Evolutionary conservation across 2,329 filamentous ascomycete species (phyloP), one percentile per base, ranked within the genome.

Genomic region (Colletotrichum musae): DNA sequence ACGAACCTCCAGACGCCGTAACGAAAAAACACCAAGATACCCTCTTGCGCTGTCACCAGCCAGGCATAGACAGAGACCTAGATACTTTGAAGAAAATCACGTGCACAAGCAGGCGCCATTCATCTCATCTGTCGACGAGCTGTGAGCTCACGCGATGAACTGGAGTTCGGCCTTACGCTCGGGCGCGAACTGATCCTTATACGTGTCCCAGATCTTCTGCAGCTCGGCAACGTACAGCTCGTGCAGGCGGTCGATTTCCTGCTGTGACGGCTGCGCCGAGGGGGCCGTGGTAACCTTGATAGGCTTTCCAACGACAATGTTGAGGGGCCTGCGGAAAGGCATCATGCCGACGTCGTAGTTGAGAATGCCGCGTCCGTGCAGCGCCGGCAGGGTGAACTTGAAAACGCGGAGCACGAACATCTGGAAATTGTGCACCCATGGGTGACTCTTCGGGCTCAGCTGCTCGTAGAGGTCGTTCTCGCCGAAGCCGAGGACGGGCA

Each of bases 381-480:
- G 92, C 32, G 97, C 87, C 1, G 96, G 95, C 12, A 98, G 87
- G 0, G 96, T 98, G 76, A 98, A 99, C 59, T 97, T 97, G 85
- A 97, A 90, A 6, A 92, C 84, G 74, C 92, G 93, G 81, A 98
- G 95, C 65, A 97, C 84, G 32, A 94, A 82, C 83, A 97, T 90
- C 81, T 99, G 96, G 45, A 93, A 81, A 76, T 89, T 91, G 83
- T 95, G 93, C 63, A 98, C 89, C 69, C 89, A 84, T 1, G 95
- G 94, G 76, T 97, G 94, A 39, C 89, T 87, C 71, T 91, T 88
- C 1, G 93, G 90, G 72, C 92, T 89, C 59, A 98, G 85, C 80
- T 98, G 95, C 73, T 98, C 94, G 83, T 98, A 99, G 3, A 98
- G 84, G 75, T 98, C 94, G 78, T 98, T 98, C 83, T 99, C 96